A percentile compares a stretch with the other conserved stretches of the same genome.
phyloP scores from a whole-genome alignment of 305 asterid species.

The Fraxinus latifolia region DNA sequence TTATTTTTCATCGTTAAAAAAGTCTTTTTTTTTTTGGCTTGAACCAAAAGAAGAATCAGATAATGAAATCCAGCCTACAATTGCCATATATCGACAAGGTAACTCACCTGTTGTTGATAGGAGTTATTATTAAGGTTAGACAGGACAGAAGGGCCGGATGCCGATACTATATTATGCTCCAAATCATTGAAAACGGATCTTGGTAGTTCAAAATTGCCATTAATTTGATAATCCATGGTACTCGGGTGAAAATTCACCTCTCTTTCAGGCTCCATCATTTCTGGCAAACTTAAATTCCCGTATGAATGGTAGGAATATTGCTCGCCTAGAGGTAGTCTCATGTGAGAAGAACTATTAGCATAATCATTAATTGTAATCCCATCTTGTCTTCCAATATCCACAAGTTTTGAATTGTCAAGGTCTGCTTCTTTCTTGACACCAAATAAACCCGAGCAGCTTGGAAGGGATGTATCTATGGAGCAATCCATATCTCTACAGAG shows the following conservation, averaged over 20 bases:
- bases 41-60: slow-evolving; percentile 4
- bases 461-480: slow-evolving; percentile 43
- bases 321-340: slow-evolving; percentile 49
- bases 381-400: slow-evolving; percentile 42
- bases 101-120: slow-evolving; percentile 53
- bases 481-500: slow-evolving; percentile 48
- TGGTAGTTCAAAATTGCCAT: slow-evolving; percentile 50
- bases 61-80: not conserved
- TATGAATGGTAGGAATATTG: slow-evolving; percentile 43
- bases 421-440: slow-evolving; percentile 38
- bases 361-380: slow-evolving; percentile 53
- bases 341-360: slow-evolving; percentile 35
- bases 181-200: slow-evolving; percentile 45
- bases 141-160: slow-evolving; percentile 39
- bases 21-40: not conserved
- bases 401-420: slow-evolving; percentile 39
- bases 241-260: slow-evolving; percentile 42
- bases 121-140: slow-evolving; percentile 48
- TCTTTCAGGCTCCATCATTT: slow-evolving; percentile 45
- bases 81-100: not conserved
- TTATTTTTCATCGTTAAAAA: not conserved
- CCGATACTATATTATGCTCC: slow-evolving; percentile 43
- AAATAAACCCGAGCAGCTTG: slow-evolving; percentile 44
- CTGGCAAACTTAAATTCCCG: slow-evolving; percentile 44
- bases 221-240: slow-evolving; percentile 47